phyloP scores from a whole-genome alignment of 352 stramenopile species.

The Globisporangium abappressorium region DNA sequence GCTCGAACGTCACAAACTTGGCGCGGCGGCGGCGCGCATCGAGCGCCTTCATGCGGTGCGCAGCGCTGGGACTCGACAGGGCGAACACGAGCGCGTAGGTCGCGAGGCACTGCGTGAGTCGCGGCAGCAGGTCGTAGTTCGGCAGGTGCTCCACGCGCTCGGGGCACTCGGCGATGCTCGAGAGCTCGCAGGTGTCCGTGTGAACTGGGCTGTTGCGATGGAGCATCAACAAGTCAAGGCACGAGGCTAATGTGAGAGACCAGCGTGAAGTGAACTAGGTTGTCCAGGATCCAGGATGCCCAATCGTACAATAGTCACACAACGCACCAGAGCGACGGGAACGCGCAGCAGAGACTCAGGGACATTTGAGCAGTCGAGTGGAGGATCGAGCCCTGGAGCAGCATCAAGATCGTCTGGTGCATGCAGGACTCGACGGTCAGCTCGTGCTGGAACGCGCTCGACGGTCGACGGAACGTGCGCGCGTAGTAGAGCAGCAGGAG shows the following conservation, averaged over 20 bases:
- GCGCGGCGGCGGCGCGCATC: slow-evolving; percentile 36
- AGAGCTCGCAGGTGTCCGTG: slow-evolving; percentile 25
- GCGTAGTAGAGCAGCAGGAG: slow-evolving; percentile 63
- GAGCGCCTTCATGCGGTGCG: slow-evolving; percentile 40
- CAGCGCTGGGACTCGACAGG: slow-evolving; percentile 36
- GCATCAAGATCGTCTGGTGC: slow-evolving; percentile 36
- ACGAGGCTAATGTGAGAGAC: slow-evolving; percentile 3
- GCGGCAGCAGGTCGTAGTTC: slow-evolving; percentile 38
- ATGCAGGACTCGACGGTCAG: slow-evolving; percentile 56
- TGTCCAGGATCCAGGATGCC: too few relatives aligned
- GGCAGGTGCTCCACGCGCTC: slow-evolving; percentile 23
- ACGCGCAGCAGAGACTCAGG: slow-evolving; percentile 53
- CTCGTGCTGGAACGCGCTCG: slow-evolving; percentile 45
- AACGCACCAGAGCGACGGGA: slow-evolving; percentile 44
- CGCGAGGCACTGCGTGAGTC: slow-evolving; percentile 37
- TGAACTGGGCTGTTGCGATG: slow-evolving; percentile 35
- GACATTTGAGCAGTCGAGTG: slow-evolving; percentile 44
- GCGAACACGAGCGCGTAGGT: slow-evolving; percentile 40
- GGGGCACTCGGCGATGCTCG: slow-evolving; percentile 41
- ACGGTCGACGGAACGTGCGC: slow-evolving; percentile 40
- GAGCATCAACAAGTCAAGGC: background rate
- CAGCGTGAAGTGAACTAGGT: background rate
- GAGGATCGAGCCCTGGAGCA: slow-evolving; percentile 41
- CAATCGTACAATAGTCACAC: background rate
- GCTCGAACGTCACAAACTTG: slow-evolving; percentile 41